Base-by-base conservation (phyloP, 768 basidiomycete species). In the Phanerodontia chrysosporium region DNA sequence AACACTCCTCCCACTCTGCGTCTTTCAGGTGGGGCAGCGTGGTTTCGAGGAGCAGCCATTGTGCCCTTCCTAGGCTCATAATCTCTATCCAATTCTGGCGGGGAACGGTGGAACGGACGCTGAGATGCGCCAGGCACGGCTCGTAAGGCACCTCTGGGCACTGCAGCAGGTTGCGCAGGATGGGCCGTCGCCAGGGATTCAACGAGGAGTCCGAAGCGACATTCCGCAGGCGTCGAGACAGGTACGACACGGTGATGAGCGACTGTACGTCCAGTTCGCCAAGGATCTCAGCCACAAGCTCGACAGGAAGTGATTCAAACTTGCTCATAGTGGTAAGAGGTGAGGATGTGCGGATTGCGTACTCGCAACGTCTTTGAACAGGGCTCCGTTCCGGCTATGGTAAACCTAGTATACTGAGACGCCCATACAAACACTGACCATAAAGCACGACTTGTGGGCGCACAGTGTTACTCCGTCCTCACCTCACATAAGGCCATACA, bases 41-140 rank as follows among this genome's bases (percentile, higher is more conserved):
- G 25, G 83, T 75, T 45, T 89, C 81, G 65, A 83, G 87, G 8
- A 92, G 74, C 39, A 92, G 76, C 70, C 85, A 90, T 4, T 76
- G 67, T 0, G 89, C 77, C 28, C 74, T 72, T 13, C 86, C 90
- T 16, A 83, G 70, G n/a, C 80, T 79, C 51, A 91, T 69, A 32
- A 92, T 84, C 57, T 90, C 87, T 51, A 92, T 78, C 86, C 88
- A 92, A 66, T 92, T 92, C 55, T 87, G 84, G 48, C 86, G 78
- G 3, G 90, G 90, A 0, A 92, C 85, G 35, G 74, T 83, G 32
- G 73, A 73, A 30, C 83, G 83, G 30, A 87, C 80, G 64, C 86
- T 82, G 25, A 92, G 78, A 62, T 85, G 80, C 60, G 73, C 79
- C 53, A 92, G 69, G 27, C 74, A 70, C 7, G 68, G 67, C 55